Evolutionary conservation across 2,329 filamentous ascomycete genomes (phyloP).

Genomic region (Pyrenochaeta sp.): DNA sequence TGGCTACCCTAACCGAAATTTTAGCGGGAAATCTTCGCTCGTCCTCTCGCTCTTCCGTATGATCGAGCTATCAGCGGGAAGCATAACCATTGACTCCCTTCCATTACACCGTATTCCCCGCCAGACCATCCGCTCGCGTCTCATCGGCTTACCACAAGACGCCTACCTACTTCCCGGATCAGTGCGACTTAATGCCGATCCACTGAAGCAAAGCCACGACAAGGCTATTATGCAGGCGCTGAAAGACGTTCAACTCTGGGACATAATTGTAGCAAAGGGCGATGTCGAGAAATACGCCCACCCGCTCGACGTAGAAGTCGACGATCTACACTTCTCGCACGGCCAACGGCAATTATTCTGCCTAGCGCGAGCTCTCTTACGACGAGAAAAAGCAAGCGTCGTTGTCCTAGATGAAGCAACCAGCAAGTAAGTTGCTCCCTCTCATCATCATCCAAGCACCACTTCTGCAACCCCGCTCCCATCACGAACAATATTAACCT

Average conservation of each 20-base stretch:
- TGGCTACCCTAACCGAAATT: conserved; percentile 9
- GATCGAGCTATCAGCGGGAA: conserved; percentile 55
- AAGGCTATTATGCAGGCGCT: conserved; percentile 55
- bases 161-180: conserved; percentile 59
- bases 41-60: conserved; percentile 60
- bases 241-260: conserved; percentile 57
- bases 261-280: conserved; percentile 46
- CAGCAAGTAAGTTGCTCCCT: conserved; percentile 34
- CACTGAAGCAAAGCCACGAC: conserved; percentile 48
- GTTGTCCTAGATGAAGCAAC: conserved; percentile 47
- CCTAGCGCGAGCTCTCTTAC: conserved; percentile 66
- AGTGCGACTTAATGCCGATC: conserved; percentile 61
- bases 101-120: conserved; percentile 57
- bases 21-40: conserved; percentile 61
- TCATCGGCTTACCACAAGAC: conserved; percentile 62
- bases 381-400: conserved; percentile 33
- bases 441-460: background rate
- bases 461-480: too few species aligned
- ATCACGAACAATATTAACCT: conserved; percentile 5
- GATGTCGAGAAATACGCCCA: conserved; percentile 42
- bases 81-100: conserved; percentile 58
- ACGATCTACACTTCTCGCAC: conserved; percentile 42
- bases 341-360: conserved; percentile 73
- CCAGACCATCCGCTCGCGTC: conserved; percentile 55
- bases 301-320: conserved; percentile 42